phyloP scores from a whole-genome alignment of 306 rosid species.

The Cucurbita maxima region DNA sequence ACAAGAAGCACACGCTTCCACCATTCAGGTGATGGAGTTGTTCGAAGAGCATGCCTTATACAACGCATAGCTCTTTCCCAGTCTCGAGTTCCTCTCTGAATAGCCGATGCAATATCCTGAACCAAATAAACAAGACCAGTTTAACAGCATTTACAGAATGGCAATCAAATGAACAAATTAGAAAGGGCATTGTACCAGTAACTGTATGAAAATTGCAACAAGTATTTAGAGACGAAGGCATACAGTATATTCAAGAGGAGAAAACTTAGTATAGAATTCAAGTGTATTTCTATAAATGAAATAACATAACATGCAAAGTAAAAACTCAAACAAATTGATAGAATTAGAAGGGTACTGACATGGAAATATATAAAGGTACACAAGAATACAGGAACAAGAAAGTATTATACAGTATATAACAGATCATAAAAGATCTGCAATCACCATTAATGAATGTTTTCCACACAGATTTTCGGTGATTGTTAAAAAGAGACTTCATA shows the following conservation, averaged over 20 bases:
- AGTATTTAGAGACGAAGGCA: neutral
- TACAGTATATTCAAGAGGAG: neutral
- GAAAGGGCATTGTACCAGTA: neutral
- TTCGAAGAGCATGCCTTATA: slow-evolving; percentile 79
- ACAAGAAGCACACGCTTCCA: slow-evolving; percentile 95
- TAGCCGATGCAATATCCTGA: slow-evolving; percentile 70
- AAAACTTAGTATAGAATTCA: neutral
- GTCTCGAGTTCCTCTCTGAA: slow-evolving; percentile 87
- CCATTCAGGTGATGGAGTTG: slow-evolving; percentile 98
- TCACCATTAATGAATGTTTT: neutral
- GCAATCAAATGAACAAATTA: slow-evolving; percentile 7
- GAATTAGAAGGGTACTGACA: neutral
- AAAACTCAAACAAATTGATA: neutral
- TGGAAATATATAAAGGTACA: neutral
- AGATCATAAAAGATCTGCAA: neutral
- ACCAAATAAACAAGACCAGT: slow-evolving; percentile 16
- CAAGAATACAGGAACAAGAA: neutral
- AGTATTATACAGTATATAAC: neutral
- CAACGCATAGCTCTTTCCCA: slow-evolving; percentile 99
- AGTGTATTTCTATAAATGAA: neutral
- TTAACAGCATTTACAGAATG: slow-evolving; percentile 9
- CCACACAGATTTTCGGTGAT: neutral
- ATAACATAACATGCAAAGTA: neutral
- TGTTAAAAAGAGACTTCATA: neutral
- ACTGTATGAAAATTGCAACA: neutral